These are phyloP conservation scores for Perkinsus olseni DNA, from an alignment of 169 alveolate species.

Conservation along the genomic window DNA sequence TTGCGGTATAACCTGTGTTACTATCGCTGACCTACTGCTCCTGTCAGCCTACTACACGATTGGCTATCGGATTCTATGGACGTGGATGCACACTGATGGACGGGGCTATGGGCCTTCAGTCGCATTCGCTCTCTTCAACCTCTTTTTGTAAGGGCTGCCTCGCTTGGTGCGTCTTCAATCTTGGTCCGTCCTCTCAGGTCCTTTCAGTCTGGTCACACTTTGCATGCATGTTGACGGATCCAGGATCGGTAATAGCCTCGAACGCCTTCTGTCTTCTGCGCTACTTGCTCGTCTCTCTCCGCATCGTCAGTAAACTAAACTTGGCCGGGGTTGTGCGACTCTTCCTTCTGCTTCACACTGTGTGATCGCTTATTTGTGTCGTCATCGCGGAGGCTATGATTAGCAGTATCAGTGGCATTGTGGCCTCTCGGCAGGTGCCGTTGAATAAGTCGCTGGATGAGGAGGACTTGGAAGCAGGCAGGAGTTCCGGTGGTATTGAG, in stretches of 20 bases:
- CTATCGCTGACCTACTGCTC: background rate
- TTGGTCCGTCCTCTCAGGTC: no score
- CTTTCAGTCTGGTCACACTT: background rate
- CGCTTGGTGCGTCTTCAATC: background rate
- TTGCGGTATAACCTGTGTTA: background rate
- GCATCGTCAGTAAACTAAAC: no score
- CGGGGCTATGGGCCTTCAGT: background rate
- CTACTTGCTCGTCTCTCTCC: no score
- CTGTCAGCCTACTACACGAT: background rate
- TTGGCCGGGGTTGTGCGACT: no score
- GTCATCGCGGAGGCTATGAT: no score
- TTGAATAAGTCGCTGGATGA: background rate
- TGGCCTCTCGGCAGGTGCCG: background rate
- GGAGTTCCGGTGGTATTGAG: background rate
- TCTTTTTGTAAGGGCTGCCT: background rate
- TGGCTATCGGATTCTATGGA: background rate
- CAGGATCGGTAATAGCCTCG: background rate
- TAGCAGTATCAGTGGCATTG: no score
- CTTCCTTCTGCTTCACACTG: no score
- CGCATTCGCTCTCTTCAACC: background rate
- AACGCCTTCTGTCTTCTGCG: no score
- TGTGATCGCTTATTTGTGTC: no score
- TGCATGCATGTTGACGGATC: background rate
- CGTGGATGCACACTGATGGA: background rate
- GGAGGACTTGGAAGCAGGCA: background rate